A percentile compares a stretch with the other conserved stretches of the same genome.
Evolutionary conservation across 768 basidiomycete species (phyloP).

Genomic region (Wakefieldia striispora): DNA sequence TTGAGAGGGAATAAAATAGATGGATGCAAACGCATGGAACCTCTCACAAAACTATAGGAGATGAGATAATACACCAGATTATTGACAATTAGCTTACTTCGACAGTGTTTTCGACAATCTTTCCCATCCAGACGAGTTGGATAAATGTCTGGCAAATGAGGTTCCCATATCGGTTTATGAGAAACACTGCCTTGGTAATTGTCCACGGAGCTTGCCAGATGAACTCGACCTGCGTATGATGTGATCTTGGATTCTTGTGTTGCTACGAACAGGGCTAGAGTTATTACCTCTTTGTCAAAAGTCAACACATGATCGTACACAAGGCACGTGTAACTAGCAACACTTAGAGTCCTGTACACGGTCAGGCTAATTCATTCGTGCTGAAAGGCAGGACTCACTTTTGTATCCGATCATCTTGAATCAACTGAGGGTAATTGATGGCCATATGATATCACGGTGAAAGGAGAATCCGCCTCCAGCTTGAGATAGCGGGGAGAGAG

Average conservation of each 20-base stretch:
- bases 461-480: no score
- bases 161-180: conserved; percentile 18
- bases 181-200: conserved; percentile 9
- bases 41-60: conserved; percentile 7
- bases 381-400: no score
- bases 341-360: no score
- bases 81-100: neutral
- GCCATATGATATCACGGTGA: no score
- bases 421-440: no score
- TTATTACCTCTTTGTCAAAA: neutral
- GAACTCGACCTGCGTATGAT: conserved; percentile 8
- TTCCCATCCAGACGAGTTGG: conserved; percentile 2
- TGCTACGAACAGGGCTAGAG: conserved; percentile 18
- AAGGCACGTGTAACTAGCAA: conserved; percentile 23
- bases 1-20: neutral
- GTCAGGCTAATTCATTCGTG: no score
- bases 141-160: conserved; percentile 11
- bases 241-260: no score
- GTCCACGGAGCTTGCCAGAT: conserved; percentile 19
- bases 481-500: no score
- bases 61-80: neutral
- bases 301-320: conserved; percentile 29
- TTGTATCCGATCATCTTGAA: no score
- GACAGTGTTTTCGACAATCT: neutral
- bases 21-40: neutral